A percentile compares a stretch with the other conserved stretches of the same genome.
Evolutionary conservation across 1,284 basidiomycete species (phyloP).

Genomic region (Boletus hoseneyae): DNA sequence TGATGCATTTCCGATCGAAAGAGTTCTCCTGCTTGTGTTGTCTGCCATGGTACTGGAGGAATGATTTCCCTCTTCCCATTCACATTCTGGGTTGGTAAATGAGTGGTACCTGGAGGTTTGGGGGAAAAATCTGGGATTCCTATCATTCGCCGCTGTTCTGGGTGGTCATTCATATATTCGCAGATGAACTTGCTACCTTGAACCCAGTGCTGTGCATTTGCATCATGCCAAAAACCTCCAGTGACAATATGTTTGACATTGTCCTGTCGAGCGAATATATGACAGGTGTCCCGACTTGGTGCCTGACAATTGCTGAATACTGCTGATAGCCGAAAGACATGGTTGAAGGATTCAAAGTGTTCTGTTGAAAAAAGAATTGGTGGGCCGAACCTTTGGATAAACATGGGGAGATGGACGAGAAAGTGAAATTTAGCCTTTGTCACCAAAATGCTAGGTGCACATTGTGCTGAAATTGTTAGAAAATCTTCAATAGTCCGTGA

Average conservation of each 20-base stretch:
- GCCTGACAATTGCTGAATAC: slow-evolving; percentile 10
- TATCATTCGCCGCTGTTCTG: too few species aligned
- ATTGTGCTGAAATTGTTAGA: slow-evolving; percentile 6
- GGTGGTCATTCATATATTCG: too few species aligned
- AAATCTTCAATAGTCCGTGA: slow-evolving; percentile 16
- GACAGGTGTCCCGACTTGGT: slow-evolving; percentile 10
- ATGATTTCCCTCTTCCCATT: too few species aligned
- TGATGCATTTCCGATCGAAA: too few species aligned
- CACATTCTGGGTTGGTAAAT: too few species aligned
- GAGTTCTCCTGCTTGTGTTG: too few species aligned
- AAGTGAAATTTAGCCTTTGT: slow-evolving; percentile 17
- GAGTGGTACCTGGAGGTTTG: too few species aligned
- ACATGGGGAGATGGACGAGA: slow-evolving; percentile 13
- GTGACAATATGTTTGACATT: slow-evolving; percentile 7
- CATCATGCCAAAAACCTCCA: slow-evolving; percentile 2
- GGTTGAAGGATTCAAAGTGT: slow-evolving; percentile 15
- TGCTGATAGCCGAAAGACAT: neutral
- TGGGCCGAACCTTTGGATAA: slow-evolving; percentile 8
- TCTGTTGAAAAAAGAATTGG: slow-evolving; percentile 13
- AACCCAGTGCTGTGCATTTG: neutral
- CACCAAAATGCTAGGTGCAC: slow-evolving; percentile 14
- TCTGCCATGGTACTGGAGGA: too few species aligned
- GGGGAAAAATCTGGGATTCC: too few species aligned
- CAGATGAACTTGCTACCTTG: too few species aligned
- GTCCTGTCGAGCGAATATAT: slow-evolving; percentile 5